Conservation (phyloP, 495 filamentous ascomycete genomes). For the Acidiella bohemica region DNA sequence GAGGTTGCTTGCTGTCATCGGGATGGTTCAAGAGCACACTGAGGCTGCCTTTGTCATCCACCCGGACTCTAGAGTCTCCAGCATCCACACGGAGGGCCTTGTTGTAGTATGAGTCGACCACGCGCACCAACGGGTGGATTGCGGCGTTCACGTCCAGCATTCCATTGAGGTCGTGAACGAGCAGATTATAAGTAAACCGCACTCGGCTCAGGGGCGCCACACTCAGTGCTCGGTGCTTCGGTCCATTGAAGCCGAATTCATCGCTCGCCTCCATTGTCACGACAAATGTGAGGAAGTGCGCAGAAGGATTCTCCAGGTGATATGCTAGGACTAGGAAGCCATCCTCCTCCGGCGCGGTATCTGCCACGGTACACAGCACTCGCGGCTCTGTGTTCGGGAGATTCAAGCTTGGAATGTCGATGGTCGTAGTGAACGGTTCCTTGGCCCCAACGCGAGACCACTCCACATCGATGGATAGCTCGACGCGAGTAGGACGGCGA, state of each 20-base stretch:
- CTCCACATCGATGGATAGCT: slow-evolving; percentile 58
- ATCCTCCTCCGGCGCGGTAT: slow-evolving; percentile 2
- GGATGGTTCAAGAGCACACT: slow-evolving; percentile 1
- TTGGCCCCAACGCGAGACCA: slow-evolving; percentile 47
- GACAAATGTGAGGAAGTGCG: slow-evolving; percentile 84
- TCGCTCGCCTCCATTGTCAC: slow-evolving; percentile 84
- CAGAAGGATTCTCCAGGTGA: slow-evolving; percentile 84
- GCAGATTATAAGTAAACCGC: slow-evolving; percentile 51
- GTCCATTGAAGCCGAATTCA: slow-evolving; percentile 83
- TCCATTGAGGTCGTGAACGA: slow-evolving; percentile 23
- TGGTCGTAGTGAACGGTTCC: slow-evolving; percentile 41
- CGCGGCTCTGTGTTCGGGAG: slow-evolving; percentile 75
- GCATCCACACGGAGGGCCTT: slow-evolving; percentile 62
- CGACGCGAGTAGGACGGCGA: slow-evolving; percentile 52
- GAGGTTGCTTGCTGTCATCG: no score
- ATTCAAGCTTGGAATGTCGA: slow-evolving; percentile 64
- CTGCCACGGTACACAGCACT: slow-evolving; percentile 48
- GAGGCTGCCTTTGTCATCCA: slow-evolving; percentile 10
- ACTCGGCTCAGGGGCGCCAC: slow-evolving; percentile 66
- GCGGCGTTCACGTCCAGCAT: slow-evolving; percentile 11
- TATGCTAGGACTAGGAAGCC: slow-evolving; percentile 47
- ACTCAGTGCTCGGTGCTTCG: slow-evolving; percentile 63
- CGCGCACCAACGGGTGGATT: slow-evolving; percentile 37
- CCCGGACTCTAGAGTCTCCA: slow-evolving; percentile 37
- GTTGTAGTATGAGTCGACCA: slow-evolving; percentile 80